phyloP scores from a whole-genome alignment of 305 asterid genomes.

The Solanum hybrid region DNA sequence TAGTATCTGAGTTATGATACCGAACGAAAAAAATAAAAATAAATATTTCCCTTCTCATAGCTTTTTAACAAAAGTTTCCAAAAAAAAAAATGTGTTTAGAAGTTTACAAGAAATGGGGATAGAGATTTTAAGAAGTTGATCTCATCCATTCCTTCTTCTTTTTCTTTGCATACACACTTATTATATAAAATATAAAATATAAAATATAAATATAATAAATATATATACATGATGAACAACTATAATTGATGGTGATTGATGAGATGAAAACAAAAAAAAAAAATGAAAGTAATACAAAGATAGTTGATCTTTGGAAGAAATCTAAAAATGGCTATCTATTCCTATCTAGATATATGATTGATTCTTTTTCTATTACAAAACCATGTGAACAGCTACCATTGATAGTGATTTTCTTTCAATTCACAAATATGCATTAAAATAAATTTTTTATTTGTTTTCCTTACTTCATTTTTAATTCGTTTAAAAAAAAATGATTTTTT shows the following conservation, averaged over 20 bases:
- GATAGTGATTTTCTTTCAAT: background rate
- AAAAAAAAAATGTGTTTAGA: background rate
- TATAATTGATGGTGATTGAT: background rate
- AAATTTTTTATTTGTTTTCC: background rate
- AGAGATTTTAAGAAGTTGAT: background rate
- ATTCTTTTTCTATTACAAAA: background rate
- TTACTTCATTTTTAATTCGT: no score
- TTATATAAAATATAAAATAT: background rate
- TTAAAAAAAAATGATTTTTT: no score
- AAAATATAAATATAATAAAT: no score
- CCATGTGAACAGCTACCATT: conserved; percentile 4
- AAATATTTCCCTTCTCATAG: background rate
- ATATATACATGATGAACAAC: background rate
- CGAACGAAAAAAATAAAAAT: background rate
- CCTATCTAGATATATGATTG: background rate
- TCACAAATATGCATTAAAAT: background rate
- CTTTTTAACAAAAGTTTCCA: background rate
- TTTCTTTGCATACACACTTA: background rate
- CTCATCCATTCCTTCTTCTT: background rate
- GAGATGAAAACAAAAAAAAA: background rate
- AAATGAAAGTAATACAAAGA: background rate
- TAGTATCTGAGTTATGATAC: background rate
- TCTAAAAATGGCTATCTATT: background rate
- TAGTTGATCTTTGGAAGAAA: background rate
- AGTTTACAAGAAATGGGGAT: background rate